phyloP scores from a whole-genome alignment of 1,139 yeast genomes.

The Magnusiomyces sp. region DNA sequence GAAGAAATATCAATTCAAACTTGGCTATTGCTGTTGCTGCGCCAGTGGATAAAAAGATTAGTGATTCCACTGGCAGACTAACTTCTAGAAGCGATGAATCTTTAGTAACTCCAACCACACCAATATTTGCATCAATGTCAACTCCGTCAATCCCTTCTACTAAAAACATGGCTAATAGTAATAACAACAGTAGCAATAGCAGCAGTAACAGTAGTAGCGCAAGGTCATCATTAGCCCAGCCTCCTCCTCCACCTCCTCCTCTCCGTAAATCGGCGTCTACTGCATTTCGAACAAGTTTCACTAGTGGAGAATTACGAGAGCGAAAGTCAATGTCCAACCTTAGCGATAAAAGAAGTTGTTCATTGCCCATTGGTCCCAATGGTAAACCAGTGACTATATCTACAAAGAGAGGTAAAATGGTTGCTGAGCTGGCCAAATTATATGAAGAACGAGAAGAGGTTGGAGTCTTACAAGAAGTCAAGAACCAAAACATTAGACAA shows the following conservation, averaged over 20 bases:
- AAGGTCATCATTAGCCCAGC: neutral
- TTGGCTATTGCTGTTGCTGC: too few relatives aligned
- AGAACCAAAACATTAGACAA: neutral
- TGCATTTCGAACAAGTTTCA: constrained; percentile 4
- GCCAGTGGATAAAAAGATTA: neutral
- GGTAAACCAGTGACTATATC: constrained; percentile 12
- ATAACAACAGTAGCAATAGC: too few relatives aligned
- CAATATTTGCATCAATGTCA: neutral
- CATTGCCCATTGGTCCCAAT: neutral
- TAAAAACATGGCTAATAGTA: too few relatives aligned
- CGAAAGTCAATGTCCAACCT: constrained; percentile 6
- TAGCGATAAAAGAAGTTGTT: neutral
- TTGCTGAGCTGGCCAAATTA: constrained; percentile 29
- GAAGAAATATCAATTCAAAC: too few relatives aligned
- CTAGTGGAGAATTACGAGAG: neutral
- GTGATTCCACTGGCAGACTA: neutral
- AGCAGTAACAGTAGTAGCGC: too few relatives aligned
- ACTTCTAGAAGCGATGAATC: neutral
- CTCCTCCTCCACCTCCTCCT: constrained; percentile 6
- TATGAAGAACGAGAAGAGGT: constrained; percentile 20
- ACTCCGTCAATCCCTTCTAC: neutral
- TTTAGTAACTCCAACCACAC: neutral
- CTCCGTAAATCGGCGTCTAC: constrained; percentile 13
- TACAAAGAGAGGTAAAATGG: constrained; percentile 27
- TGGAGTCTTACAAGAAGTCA: neutral